These are phyloP conservation scores for Tulasnella sp. DNA, from an alignment of 768 basidiomycete genomes.

Conservation along the genomic window DNA sequence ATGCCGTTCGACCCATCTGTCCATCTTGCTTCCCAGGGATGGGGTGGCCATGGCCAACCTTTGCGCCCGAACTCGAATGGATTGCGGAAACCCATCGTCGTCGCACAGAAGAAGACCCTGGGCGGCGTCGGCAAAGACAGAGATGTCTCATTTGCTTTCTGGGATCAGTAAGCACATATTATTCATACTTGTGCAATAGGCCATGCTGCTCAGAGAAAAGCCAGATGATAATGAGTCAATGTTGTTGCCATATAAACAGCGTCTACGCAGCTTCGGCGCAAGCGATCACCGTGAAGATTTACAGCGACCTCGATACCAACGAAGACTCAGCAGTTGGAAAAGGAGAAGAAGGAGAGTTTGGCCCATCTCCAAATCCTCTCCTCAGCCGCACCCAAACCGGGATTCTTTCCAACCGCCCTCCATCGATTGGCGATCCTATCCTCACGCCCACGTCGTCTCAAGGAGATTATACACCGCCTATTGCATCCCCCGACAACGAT, in stretches of 20 bases:
- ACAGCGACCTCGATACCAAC: conserved; percentile 39
- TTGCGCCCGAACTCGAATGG: conserved; percentile 61
- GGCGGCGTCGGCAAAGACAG: conserved; percentile 84
- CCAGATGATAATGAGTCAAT: background rate
- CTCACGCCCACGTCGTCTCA: background rate
- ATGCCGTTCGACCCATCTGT: conserved; percentile 46
- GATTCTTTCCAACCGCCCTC: conserved; percentile 62
- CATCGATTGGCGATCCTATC: conserved; percentile 39
- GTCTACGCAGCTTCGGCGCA: conserved; percentile 75
- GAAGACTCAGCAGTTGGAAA: conserved; percentile 24
- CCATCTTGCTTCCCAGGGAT: conserved; percentile 73
- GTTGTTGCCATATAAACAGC: conserved; percentile 34
- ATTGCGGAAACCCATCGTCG: conserved; percentile 61
- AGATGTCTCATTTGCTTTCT: conserved; percentile 94
- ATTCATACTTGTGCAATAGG: too few relatives aligned
- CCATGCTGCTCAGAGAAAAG: background rate
- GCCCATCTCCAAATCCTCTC: conserved; percentile 19
- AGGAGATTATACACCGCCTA: conserved; percentile 28
- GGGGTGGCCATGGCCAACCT: conserved; percentile 76
- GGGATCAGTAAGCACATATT: conserved; percentile 77
- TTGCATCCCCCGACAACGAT: conserved; percentile 32
- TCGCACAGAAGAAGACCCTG: conserved; percentile 78
- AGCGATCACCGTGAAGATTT: conserved; percentile 63
- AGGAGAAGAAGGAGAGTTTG: conserved; percentile 2
- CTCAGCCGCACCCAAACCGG: conserved; percentile 60